These are phyloP conservation scores for Chlamydomonas sp. DNA, from an alignment of 139 green algal genomes.

Conservation along the genomic window DNA sequence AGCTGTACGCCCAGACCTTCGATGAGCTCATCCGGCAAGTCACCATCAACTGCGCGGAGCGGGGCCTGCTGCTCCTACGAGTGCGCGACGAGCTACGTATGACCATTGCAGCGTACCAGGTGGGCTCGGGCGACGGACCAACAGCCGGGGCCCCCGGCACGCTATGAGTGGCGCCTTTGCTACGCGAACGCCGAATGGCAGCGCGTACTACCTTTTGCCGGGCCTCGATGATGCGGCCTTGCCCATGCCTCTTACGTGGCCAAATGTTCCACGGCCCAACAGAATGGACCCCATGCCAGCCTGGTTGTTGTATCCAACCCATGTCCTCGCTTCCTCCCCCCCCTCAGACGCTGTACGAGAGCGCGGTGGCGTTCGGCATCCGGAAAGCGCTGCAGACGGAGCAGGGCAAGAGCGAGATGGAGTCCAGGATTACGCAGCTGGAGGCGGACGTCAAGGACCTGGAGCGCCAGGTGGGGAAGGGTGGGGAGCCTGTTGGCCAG, in stretches of 20 bases:
- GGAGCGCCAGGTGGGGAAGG: conserved; percentile 71
- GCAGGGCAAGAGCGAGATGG: conserved; percentile 87
- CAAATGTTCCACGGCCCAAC: too few species aligned
- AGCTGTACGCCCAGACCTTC: conserved; percentile 91
- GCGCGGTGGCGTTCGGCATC: conserved; percentile 87
- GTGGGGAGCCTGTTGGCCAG: too few species aligned
- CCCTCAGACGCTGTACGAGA: conserved; percentile 89
- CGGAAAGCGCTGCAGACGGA: conserved; percentile 88
- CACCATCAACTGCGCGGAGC: conserved; percentile 90
- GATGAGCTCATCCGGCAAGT: conserved; percentile 86
- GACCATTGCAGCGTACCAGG: conserved; percentile 85
- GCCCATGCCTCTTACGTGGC: too few species aligned
- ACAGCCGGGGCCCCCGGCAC: too few species aligned
- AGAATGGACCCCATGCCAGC: too few species aligned
- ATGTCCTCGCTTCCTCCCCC: background rate
- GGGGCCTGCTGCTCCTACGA: conserved; percentile 82
- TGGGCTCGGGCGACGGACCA: conserved; percentile 11
- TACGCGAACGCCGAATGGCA: too few species aligned
- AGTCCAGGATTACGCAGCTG: conserved; percentile 74
- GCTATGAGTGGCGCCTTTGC: too few species aligned
- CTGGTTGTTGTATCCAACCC: background rate
- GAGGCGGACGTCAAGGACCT: conserved; percentile 79
- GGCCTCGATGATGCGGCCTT: too few species aligned
- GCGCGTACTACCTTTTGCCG: too few species aligned
- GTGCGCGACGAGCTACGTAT: conserved; percentile 90